phyloP scores from a whole-genome alignment of 208 protist genomes.

The Phytomonas sp. region DNA sequence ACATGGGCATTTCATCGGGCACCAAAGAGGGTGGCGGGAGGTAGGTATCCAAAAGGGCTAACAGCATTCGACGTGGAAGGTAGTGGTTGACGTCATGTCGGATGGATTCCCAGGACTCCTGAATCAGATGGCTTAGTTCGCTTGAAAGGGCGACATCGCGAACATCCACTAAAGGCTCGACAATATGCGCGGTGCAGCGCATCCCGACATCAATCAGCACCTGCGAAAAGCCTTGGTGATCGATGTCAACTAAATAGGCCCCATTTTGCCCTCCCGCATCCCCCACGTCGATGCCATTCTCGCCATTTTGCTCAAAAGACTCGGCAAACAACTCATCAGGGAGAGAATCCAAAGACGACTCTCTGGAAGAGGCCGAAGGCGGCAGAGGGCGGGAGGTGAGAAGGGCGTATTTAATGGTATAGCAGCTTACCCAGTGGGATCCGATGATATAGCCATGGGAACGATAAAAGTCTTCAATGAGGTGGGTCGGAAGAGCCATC shows the following conservation, averaged over 20 bases:
- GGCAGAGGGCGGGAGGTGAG: constrained; percentile 35
- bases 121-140: background rate
- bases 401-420: constrained; percentile 67
- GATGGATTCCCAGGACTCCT: background rate
- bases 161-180: background rate
- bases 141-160: no score
- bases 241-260: background rate
- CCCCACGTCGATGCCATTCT: background rate
- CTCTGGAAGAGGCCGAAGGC: constrained; percentile 14
- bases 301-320: background rate
- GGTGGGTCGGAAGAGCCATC: constrained; percentile 14
- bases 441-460: constrained; percentile 48
- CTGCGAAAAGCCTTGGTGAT: background rate
- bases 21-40: constrained; percentile 25
- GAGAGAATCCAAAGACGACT: background rate
- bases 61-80: constrained; percentile 28
- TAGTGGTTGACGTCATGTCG: constrained; percentile 15
- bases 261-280: background rate
- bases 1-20: background rate
- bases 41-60: constrained; percentile 53
- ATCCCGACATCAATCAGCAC: background rate
- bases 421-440: constrained; percentile 26
- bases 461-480: constrained; percentile 30
- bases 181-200: background rate
- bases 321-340: background rate